phyloP scores from a whole-genome alignment of 208 protist species.

The Trypanosoma grayi region DNA sequence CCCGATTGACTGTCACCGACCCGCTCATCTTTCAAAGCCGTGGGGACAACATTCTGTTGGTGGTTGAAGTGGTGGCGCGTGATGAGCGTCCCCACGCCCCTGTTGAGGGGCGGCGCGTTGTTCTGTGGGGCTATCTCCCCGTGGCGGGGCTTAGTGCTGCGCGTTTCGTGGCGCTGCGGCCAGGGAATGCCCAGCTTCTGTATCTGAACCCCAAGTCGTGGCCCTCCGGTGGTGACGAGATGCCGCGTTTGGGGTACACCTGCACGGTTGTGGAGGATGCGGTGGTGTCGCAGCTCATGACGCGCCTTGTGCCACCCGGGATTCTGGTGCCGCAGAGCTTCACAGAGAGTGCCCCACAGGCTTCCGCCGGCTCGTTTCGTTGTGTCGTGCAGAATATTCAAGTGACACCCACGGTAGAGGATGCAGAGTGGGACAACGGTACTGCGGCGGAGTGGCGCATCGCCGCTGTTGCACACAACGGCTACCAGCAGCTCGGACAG shows the following conservation, averaged over 20 bases:
- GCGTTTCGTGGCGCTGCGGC: constrained; percentile 28
- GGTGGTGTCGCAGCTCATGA: constrained; percentile 46
- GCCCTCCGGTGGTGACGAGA: constrained; percentile 34
- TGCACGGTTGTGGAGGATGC: constrained; percentile 36
- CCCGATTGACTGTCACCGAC: constrained; percentile 23
- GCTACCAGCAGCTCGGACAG: constrained; percentile 78
- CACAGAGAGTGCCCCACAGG: constrained; percentile 43
- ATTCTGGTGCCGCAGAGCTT: constrained; percentile 79
- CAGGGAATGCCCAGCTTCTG: constrained; percentile 75
- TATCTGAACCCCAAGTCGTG: constrained; percentile 50
- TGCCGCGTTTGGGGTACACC: constrained; percentile 26
- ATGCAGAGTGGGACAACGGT: constrained; percentile 39
- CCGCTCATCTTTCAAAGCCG: constrained; percentile 59
- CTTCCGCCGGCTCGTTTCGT: constrained; percentile 47
- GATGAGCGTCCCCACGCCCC: constrained; percentile 20
- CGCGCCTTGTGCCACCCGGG: constrained; percentile 71
- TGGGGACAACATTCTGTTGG: constrained; percentile 45
- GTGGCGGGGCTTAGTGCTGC: constrained; percentile 28
- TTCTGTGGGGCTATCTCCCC: constrained; percentile 53
- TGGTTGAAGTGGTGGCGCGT: constrained; percentile 55
- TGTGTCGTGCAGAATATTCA: constrained; percentile 58
- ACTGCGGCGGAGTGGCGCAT: constrained; percentile 66
- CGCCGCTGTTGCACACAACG: constrained; percentile 84
- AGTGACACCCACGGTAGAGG: constrained; percentile 39
- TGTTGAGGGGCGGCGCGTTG: constrained; percentile 48